Evolutionary conservation across 179 eudicot species (phyloP).

Genomic region (Beta corolliflora): DNA sequence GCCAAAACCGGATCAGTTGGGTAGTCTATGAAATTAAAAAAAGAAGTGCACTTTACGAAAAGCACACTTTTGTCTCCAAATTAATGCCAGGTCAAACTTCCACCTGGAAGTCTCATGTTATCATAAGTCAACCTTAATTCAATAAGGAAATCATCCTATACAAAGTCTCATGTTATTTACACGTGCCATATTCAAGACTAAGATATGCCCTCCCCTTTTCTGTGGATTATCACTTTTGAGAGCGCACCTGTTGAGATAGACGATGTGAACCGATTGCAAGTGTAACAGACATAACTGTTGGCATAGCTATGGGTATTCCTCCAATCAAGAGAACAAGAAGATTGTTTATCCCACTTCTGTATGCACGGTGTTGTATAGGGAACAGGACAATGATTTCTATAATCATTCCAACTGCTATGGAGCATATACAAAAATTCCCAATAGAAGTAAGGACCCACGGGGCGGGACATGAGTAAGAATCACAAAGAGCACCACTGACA

Average conservation of each 20-base stretch:
- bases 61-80: no score
- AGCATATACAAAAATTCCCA: slow-evolving; percentile 74
- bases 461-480: not conserved
- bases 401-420: slow-evolving; percentile 70
- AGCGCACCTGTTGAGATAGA: slow-evolving; percentile 65
- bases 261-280: slow-evolving; percentile 77
- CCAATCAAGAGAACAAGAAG: slow-evolving; percentile 78
- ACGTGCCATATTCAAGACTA: no score
- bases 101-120: no score
- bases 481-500: not conserved
- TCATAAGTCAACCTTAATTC: no score
- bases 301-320: slow-evolving; percentile 86
- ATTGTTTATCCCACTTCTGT: slow-evolving; percentile 22
- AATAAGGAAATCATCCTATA: no score
- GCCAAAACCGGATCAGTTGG: no score
- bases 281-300: slow-evolving; percentile 73
- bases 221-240: not conserved
- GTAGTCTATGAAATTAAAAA: no score
- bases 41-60: no score
- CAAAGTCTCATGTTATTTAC: no score
- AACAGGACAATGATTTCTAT: slow-evolving; percentile 69
- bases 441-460: slow-evolving; percentile 69
- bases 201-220: no score
- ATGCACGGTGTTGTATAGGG: slow-evolving; percentile 55
- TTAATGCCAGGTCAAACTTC: no score